These are phyloP conservation scores for Kwoniella sp. DNA, from an alignment of 768 basidiomycete species.

Conservation along the genomic window DNA sequence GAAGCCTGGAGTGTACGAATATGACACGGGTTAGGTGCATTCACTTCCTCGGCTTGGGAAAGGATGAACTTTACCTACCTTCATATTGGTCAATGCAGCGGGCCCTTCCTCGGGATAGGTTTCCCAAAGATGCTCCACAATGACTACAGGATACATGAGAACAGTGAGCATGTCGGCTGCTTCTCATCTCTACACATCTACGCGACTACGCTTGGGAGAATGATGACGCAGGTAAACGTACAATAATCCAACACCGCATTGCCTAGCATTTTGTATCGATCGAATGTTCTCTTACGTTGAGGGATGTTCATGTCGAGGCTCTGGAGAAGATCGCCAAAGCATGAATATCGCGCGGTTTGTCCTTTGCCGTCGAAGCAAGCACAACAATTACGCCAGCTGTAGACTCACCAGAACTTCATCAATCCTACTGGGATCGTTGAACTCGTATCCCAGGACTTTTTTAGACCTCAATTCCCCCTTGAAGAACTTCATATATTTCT, in stretches of 20 bases:
- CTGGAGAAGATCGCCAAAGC: conserved; percentile 2
- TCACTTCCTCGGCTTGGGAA: no score
- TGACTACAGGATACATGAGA: conserved; percentile 27
- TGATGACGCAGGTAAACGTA: conserved; percentile 14
- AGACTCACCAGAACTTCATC: conserved; percentile 29
- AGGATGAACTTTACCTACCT: conserved; percentile 24
- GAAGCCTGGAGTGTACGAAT: not conserved
- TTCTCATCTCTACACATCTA: no score
- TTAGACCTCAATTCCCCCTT: not conserved
- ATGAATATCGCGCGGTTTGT: not conserved
- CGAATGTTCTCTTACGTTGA: conserved; percentile 6
- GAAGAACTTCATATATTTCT: conserved; percentile 29
- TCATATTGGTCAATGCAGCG: conserved; percentile 33
- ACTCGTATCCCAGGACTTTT: conserved; percentile 31
- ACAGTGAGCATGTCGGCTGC: no score
- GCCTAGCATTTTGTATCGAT: conserved; percentile 34
- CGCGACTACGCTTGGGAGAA: not conserved
- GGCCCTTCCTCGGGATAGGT: conserved; percentile 26
- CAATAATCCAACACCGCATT: conserved; percentile 43
- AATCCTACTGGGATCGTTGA: conserved; percentile 26
- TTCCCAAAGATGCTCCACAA: conserved; percentile 34
- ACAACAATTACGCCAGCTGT: not conserved
- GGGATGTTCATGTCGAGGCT: conserved; percentile 15
- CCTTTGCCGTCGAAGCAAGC: no score
- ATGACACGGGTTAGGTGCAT: not conserved